Evolutionary conservation across 306 rosid genomes (phyloP).

Genomic region (Argentina anserina): DNA sequence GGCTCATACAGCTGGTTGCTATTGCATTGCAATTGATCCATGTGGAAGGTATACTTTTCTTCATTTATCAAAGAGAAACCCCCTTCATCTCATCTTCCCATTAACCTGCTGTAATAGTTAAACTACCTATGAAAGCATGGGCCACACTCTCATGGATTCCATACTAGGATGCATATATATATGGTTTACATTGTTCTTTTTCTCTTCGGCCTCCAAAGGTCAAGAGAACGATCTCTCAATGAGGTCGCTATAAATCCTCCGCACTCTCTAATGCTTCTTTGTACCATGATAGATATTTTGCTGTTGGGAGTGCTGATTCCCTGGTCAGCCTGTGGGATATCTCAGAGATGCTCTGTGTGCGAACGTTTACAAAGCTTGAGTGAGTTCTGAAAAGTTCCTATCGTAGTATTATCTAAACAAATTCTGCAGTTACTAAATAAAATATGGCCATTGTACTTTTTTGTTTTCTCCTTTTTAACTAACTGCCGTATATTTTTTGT

Average conservation of each 20-base stretch:
- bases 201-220: not conserved
- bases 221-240: not conserved
- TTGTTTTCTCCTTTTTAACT: not conserved
- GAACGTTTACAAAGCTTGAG: slow-evolving; percentile 91
- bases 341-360: slow-evolving; percentile 93
- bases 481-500: too few relatives aligned
- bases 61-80: not conserved
- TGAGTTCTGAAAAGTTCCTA: slow-evolving; percentile 37
- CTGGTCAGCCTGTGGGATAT: slow-evolving; percentile 94
- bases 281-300: slow-evolving; percentile 58
- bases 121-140: not conserved
- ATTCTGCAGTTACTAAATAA: not conserved
- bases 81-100: not conserved
- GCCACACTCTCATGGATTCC: not conserved
- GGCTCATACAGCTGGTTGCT: slow-evolving; percentile 99
- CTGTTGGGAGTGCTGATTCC: slow-evolving; percentile 98
- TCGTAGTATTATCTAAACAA: not conserved
- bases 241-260: not conserved
- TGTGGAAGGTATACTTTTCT: slow-evolving; percentile 61
- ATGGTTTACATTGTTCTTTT: not conserved
- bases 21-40: slow-evolving; percentile 96
- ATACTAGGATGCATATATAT: not conserved
- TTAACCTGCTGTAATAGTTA: not conserved
- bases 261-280: slow-evolving; percentile 2
- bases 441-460: not conserved